Conservation (phyloP, 1,284 basidiomycete species). For the Ustilago nuda region DNA sequence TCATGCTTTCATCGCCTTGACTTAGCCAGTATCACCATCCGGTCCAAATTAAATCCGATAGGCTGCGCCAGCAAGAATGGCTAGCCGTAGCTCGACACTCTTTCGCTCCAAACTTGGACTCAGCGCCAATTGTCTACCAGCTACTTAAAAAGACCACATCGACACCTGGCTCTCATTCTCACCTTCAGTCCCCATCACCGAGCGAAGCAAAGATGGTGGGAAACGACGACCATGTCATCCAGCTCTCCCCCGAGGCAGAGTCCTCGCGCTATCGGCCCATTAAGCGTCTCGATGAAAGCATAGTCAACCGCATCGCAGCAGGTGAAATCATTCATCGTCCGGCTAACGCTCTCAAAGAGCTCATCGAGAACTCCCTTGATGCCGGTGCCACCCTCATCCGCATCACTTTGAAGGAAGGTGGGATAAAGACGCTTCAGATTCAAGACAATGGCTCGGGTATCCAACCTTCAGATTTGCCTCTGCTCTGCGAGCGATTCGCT, state of each 20-base stretch:
- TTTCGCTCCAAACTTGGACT: neutral
- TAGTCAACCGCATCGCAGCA: slow-evolving; percentile 76
- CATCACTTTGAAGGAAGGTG: slow-evolving; percentile 92
- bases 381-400: slow-evolving; percentile 89
- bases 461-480: slow-evolving; percentile 79
- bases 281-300: slow-evolving; percentile 71
- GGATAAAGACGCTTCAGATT: slow-evolving; percentile 93
- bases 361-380: slow-evolving; percentile 94
- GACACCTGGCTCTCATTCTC: no score
- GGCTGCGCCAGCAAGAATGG: slow-evolving; percentile 1
- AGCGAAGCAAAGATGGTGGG: slow-evolving; percentile 15
- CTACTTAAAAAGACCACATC: neutral
- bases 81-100: neutral
- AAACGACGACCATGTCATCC: slow-evolving; percentile 9
- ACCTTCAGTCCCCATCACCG: neutral
- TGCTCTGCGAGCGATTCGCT: slow-evolving; percentile 93
- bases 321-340: slow-evolving; percentile 92
- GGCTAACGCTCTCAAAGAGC: slow-evolving; percentile 93
- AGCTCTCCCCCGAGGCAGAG: slow-evolving; percentile 37
- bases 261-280: slow-evolving; percentile 40
- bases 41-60: neutral
- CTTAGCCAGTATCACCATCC: neutral
- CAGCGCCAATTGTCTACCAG: no score
- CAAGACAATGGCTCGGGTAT: slow-evolving; percentile 97
- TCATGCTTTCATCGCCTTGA: neutral